Evolutionary conservation across 2,329 filamentous ascomycete species (phyloP), one percentile per base, ranked within the genome.

Genomic region (Herpotrichia juniperi): DNA sequence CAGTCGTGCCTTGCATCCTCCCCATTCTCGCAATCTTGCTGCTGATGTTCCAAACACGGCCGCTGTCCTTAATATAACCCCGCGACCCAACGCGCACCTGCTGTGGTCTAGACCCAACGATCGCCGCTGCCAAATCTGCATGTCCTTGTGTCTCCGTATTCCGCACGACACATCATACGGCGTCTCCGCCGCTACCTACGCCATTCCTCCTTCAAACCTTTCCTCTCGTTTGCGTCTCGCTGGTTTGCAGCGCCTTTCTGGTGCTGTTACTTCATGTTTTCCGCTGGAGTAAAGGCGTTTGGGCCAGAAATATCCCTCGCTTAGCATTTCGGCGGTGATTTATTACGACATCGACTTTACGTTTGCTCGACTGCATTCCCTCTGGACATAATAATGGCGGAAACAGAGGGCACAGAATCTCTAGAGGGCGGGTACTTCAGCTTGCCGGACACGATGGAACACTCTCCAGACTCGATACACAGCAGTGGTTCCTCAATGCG

Each of bases 401-500:
- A 68, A 24, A 44, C 37, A 31, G 56, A 61, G 22, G 34, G 16
- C 12, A 37, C 12, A 37, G n/a, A 19, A 12, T 58, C 50, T 42
- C 26, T 24, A 40, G 60, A 62, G n/a, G 49, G 51, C 34, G 62
- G 67, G 2, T 73, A 73, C 54, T 74, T 74, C 53, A 58, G 56
- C 44, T 48, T 67, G 51, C 54, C 40, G 25, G 56, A 59, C 39
- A 55, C 62, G 32, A 42, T 16, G 14, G 46, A 57, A 34, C 56
- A 59, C 16, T 64, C 66, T n/a, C 64, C 69, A 7, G 58, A 56
- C 42, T 72, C 68, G 14, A 63, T 65, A 51, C 65, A 57, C 42
- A 71, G 71, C 62, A 54, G 37, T 32, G 69, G 68, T 40, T 56
- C 66, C 48, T 67, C 69, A 8, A 62, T 71, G 39, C 61, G 64